A percentile compares a stretch with the other conserved stretches of the same genome.
phyloP scores from a whole-genome alignment of 2,329 filamentous ascomycete species.

The Epichloe sylvatica region DNA sequence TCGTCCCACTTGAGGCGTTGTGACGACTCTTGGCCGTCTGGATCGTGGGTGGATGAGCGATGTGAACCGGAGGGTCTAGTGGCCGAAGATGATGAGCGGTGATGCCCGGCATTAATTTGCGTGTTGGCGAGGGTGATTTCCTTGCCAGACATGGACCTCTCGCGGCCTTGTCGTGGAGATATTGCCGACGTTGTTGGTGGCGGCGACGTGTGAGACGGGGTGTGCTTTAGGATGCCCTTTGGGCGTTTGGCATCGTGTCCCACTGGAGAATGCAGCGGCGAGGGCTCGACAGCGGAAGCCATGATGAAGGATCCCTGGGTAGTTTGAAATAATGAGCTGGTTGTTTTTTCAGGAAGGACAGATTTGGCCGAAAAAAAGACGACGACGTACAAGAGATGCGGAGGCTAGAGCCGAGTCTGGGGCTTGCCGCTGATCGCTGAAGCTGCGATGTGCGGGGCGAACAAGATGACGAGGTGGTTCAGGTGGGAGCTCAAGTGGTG shows the following conservation, averaged over 20 bases:
- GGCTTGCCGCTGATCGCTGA: not conserved
- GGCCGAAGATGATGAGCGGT: constrained; percentile 66
- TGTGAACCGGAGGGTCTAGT: constrained; percentile 52
- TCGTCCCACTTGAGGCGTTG: constrained; percentile 95
- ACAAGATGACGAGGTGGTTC: not conserved
- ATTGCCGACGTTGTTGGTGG: constrained; percentile 32
- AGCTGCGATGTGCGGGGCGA: not conserved
- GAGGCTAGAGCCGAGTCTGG: not conserved
- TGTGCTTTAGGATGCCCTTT: constrained; percentile 75
- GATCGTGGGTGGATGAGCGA: constrained; percentile 48
- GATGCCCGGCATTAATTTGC: constrained; percentile 79
- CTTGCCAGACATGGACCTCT: constrained; percentile 48
- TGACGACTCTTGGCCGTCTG: constrained; percentile 34
- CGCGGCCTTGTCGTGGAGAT: constrained; percentile 22
- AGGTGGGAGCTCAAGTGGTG: not conserved
- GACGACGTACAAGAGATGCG: not conserved
- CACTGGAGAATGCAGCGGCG: constrained; percentile 29
- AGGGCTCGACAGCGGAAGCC: constrained; percentile 25
- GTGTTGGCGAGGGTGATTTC: constrained; percentile 92
- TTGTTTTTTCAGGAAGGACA: not conserved
- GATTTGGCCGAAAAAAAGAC: not conserved
- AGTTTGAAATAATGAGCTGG: not conserved
- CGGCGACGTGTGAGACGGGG: constrained; percentile 47
- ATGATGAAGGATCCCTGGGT: constrained; percentile 14
- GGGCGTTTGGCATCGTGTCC: constrained; percentile 28